Percentiles rank a stretch among this genome's conserved stretches.
Conservation (phyloP, 2,329 filamentous ascomycete genomes). For the Cladophialophora exuberans region DNA sequence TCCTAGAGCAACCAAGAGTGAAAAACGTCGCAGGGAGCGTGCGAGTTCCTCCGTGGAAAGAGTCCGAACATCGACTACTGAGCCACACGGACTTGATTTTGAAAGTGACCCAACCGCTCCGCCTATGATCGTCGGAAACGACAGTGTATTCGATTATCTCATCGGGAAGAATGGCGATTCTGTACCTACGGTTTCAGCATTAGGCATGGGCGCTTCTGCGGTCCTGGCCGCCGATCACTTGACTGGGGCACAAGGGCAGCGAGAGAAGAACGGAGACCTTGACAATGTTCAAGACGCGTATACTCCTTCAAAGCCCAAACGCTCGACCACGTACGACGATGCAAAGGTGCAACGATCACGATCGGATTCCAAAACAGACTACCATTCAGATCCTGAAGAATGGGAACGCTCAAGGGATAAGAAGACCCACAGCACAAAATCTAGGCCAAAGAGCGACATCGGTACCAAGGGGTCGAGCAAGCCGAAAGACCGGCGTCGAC, state of each 20-base stretch:
- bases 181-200: not conserved
- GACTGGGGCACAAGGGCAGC: not conserved
- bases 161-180: conserved; percentile 7
- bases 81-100: not conserved
- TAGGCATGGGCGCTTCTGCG: conserved; percentile 13
- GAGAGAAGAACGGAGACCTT: not conserved
- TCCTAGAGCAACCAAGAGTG: conserved; percentile 22
- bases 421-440: conserved; percentile 13
- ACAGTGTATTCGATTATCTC: conserved; percentile 21
- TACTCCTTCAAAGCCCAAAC: conserved; percentile 3
- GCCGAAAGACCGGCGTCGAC: not conserved
- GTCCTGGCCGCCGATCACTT: conserved; percentile 4
- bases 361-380: conserved; percentile 12
- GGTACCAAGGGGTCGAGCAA: conserved; percentile 11
- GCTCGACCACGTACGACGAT: conserved; percentile 15
- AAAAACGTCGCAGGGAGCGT: conserved; percentile 26
- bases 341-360: conserved; percentile 3
- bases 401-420: conserved; percentile 21
- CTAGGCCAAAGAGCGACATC: conserved; percentile 20
- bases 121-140: conserved; percentile 3
- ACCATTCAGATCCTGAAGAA: conserved; percentile 29
- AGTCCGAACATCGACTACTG: not conserved
- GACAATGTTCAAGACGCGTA: not conserved
- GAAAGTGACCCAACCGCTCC: not conserved
- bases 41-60: conserved; percentile 17